phyloP scores from a whole-genome alignment of 179 eudicot species.

The Corrigiola litoralis region DNA sequence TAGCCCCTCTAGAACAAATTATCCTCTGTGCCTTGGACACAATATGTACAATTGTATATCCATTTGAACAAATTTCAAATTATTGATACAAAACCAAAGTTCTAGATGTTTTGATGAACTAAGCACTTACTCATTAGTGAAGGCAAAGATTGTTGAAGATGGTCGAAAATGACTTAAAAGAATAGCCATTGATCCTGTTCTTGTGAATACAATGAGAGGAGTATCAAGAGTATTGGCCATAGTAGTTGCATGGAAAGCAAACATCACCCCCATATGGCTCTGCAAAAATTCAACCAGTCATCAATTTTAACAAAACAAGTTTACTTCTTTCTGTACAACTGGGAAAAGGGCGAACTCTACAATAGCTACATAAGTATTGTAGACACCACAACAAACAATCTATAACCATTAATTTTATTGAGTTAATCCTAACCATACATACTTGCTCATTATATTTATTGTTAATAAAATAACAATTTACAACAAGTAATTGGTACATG shows the following conservation, averaged over 20 bases:
- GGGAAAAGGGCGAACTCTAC: no score
- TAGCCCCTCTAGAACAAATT: neutral
- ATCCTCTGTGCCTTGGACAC: neutral
- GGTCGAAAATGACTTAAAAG: slow-evolving; percentile 86
- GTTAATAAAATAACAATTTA: no score
- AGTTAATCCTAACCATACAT: no score
- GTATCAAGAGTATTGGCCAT: slow-evolving; percentile 88
- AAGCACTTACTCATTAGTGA: slow-evolving; percentile 80
- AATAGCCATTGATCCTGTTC: slow-evolving; percentile 97
- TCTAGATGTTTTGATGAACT: neutral
- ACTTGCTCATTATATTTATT: no score
- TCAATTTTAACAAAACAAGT: slow-evolving; percentile 18
- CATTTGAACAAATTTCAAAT: neutral
- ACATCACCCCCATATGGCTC: slow-evolving; percentile 88
- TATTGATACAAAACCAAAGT: neutral
- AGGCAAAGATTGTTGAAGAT: slow-evolving; percentile 84
- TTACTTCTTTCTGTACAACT: no score
- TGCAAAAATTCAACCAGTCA: slow-evolving; percentile 26
- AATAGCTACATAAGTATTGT: no score
- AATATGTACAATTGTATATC: neutral
- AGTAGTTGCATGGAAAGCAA: slow-evolving; percentile 91
- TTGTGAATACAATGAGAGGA: slow-evolving; percentile 92
- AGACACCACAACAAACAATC: no score
- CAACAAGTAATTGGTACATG: no score
- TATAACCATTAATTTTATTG: no score